phyloP scores from a whole-genome alignment of 805 yeast genomes.

The Kregervanrija fluxuum region DNA sequence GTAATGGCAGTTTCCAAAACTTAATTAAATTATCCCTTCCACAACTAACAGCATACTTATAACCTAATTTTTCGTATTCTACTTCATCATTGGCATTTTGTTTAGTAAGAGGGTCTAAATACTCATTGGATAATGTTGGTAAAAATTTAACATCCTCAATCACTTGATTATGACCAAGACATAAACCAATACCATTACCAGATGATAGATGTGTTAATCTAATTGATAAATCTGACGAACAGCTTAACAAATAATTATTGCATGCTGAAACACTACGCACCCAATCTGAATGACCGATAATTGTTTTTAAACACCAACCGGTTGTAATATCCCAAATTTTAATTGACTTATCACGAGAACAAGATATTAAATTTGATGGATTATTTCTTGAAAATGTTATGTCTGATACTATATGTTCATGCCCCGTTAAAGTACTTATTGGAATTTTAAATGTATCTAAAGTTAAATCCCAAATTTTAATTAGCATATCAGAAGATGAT shows the following conservation, averaged over 20 bases:
- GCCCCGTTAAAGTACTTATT: slow-evolving; percentile 66
- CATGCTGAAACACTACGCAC: slow-evolving; percentile 47
- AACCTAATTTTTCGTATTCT: slow-evolving; percentile 38
- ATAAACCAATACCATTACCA: slow-evolving; percentile 59
- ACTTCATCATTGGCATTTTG: slow-evolving; percentile 10
- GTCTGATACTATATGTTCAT: slow-evolving; percentile 76
- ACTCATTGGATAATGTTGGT: slow-evolving; percentile 42
- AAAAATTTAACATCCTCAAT: slow-evolving; percentile 67
- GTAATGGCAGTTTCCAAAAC: slow-evolving; percentile 74
- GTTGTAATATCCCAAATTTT: slow-evolving; percentile 60
- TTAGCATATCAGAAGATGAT: slow-evolving; percentile 43
- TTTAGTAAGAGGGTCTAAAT: slow-evolving; percentile 32
- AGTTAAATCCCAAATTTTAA: slow-evolving; percentile 65
- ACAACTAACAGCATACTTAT: slow-evolving; percentile 68
- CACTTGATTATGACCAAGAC: slow-evolving; percentile 78
- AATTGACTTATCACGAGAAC: slow-evolving; percentile 56
- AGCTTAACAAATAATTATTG: slow-evolving; percentile 58
- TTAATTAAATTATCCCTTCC: slow-evolving; percentile 71
- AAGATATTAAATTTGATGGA: slow-evolving; percentile 45
- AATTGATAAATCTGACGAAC: slow-evolving; percentile 73
- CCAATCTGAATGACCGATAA: slow-evolving; percentile 86
- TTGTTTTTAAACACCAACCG: slow-evolving; percentile 61
- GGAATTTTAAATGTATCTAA: slow-evolving; percentile 21
- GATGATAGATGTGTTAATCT: slow-evolving; percentile 58
- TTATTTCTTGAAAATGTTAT: slow-evolving; percentile 43